Conservation (phyloP, 179 eudicot genomes). For the Gypsophila paniculata region DNA sequence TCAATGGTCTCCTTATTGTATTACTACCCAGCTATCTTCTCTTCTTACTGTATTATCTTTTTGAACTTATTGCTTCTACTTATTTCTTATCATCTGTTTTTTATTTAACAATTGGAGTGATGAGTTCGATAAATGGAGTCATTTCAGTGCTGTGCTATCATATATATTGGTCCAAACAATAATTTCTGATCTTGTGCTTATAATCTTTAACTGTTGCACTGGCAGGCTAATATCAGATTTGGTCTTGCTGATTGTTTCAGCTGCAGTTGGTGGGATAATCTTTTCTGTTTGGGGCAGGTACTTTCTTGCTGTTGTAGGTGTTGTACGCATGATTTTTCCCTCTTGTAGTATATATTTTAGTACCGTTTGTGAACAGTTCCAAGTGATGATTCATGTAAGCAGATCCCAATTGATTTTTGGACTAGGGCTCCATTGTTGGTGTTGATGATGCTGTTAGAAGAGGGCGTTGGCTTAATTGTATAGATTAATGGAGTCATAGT, state of each 20-base stretch:
- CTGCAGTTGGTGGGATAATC: conserved; percentile 90
- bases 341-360: conserved; percentile 18
- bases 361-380: no score
- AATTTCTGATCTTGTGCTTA: background rate
- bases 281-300: conserved; percentile 96
- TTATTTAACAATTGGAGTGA: background rate
- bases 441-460: no score
- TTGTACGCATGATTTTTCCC: background rate
- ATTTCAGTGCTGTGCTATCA: background rate
- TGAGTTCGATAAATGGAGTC: no score
- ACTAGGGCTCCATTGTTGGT: no score
- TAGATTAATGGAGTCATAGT: no score
- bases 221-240: conserved; percentile 88
- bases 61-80: background rate
- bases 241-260: conserved; percentile 93
- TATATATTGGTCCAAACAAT: background rate
- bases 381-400: no score
- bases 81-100: background rate
- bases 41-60: background rate
- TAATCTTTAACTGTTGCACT: background rate
- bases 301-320: conserved; percentile 2
- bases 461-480: no score
- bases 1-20: no score
- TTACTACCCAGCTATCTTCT: conserved; percentile 5
- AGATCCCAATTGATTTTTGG: no score